Base-by-base conservation (phyloP, 495 filamentous ascomycete genomes). In the Lophium mytilinum region DNA sequence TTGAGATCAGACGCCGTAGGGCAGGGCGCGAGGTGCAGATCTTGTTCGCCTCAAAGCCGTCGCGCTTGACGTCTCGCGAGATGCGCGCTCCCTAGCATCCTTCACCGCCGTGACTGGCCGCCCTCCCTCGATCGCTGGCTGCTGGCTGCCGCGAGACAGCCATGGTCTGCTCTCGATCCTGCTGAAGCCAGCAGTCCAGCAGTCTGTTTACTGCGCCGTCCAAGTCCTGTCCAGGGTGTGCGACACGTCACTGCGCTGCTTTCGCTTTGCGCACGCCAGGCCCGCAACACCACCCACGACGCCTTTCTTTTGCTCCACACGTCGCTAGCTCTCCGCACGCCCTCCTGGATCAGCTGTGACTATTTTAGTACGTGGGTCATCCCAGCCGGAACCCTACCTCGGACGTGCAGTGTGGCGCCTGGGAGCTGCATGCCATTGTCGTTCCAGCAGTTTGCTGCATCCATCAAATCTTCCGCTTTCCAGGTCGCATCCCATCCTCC, bases 21-120 rank as follows among this genome's bases (percentile, higher is more conserved):
- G 53, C 58, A 61, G 61, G 57, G 56, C 61, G 52, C 52, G 55
- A 55, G 56, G 34, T 61, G 62, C 57, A 65, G 62, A 65, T 65
- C 62, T 64, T 64, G 61, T 64, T 64, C 61, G 61, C 60, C 61
- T 55, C 52, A 41, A 42, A 48, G 60, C 61, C 61, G 60, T 60
- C 57, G 53, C 57, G 61, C 61, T 57, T 53, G 24, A 30, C 24
- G 24, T 30, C 24, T 30, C 24, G 24, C 45, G 33, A 24, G 14
- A 6, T 30, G 57, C 39, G 49, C 49, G 53, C 61, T 65, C 62
- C 62, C 57, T 65, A 53, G 51, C 50, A 30, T 58, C 45, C 58
- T 65, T 65, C 62, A 55, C 52, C 62, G 62, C 34, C 41, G 41
- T 61, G 58, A 61, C 60, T 65, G 53, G 62, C 58, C 49, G 54